These are phyloP conservation scores for Thielaviopsis cerberus DNA, from an alignment of 2,329 filamentous ascomycete species.

Conservation along the genomic window DNA sequence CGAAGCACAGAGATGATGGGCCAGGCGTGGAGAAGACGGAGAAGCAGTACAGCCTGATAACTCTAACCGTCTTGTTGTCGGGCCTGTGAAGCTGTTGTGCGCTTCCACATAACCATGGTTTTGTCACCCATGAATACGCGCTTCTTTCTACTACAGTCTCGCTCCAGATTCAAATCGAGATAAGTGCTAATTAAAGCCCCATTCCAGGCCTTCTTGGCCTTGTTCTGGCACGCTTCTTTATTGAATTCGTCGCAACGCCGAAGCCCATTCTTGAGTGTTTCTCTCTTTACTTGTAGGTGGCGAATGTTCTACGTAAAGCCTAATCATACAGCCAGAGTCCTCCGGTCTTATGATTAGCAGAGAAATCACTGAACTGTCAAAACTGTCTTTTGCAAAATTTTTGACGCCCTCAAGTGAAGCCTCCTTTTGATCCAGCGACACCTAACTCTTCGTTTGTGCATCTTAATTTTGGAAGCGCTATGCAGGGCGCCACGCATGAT, in stretches of 20 bases:
- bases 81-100: background rate
- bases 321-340: too few species aligned
- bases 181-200: background rate
- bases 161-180: background rate
- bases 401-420: background rate
- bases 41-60: too few species aligned
- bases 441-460: background rate
- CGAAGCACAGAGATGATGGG: background rate
- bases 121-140: background rate
- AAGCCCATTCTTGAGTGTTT: background rate
- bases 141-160: background rate
- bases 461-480: background rate
- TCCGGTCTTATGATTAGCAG: too few species aligned
- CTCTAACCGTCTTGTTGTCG: background rate
- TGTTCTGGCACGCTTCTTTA: background rate
- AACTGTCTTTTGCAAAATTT: background rate
- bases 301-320: too few species aligned
- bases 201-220: background rate
- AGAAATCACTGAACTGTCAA: too few species aligned
- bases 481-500: background rate
- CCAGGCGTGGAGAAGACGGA: background rate
- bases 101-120: background rate
- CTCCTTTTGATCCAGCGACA: background rate
- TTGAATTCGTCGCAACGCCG: background rate
- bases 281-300: background rate